These are phyloP conservation scores for Pichia gijzeniarum DNA, from an alignment of 805 yeast genomes.

Conservation along the genomic window DNA sequence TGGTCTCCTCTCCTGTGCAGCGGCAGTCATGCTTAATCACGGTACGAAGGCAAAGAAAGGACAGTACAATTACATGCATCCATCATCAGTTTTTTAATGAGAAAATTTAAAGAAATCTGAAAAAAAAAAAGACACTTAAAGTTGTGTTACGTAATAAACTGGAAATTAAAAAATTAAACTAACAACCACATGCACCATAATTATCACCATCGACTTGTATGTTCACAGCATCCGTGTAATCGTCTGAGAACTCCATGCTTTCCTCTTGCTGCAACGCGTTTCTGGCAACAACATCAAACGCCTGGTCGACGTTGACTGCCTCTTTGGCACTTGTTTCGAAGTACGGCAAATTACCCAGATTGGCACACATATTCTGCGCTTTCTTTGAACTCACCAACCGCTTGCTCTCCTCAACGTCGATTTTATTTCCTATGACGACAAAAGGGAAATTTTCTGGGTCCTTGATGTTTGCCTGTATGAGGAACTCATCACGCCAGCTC, in stretches of 20 bases:
- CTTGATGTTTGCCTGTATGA: constrained; percentile 85
- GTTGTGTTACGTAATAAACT: not conserved
- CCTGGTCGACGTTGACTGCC: constrained; percentile 89
- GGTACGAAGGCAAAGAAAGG: not conserved
- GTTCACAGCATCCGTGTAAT: constrained; percentile 93
- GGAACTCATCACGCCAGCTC: constrained; percentile 92
- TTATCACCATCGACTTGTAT: constrained; percentile 83
- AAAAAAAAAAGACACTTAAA: too few relatives aligned
- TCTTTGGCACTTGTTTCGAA: constrained; percentile 98
- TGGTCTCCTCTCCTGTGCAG: constrained; percentile 9
- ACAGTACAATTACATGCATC: not conserved
- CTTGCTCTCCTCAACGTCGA: constrained; percentile 89
- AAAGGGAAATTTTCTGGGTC: constrained; percentile 96
- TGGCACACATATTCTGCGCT: constrained; percentile 37
- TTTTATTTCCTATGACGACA: constrained; percentile 89
- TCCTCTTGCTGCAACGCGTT: constrained; percentile 95
- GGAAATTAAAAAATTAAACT: not conserved
- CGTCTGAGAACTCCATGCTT: constrained; percentile 84
- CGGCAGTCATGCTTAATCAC: constrained; percentile 9
- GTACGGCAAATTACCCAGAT: constrained; percentile 69
- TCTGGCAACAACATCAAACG: constrained; percentile 92
- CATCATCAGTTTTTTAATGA: too few relatives aligned
- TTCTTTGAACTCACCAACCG: constrained; percentile 59
- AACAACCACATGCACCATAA: constrained; percentile 62
- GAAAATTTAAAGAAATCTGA: too few relatives aligned